Base-by-base conservation (phyloP, 805 yeast species). In the Candida coleopterorum region DNA sequence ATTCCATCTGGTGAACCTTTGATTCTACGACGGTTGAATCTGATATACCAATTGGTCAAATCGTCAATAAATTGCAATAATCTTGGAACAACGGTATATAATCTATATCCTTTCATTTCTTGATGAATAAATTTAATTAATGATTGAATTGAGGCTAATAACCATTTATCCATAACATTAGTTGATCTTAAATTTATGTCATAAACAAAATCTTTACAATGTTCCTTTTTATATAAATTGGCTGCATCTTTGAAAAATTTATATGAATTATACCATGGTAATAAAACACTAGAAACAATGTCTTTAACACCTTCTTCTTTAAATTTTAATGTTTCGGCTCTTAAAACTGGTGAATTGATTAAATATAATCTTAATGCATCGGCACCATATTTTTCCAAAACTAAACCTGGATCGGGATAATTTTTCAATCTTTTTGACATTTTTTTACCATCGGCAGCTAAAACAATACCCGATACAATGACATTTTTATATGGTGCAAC, bases 271-370 rank as follows among this genome's bases (percentile, higher is more conserved):
- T 90, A 93, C 98, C 97, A 94, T 52, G 99, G 99, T 54, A 93
- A 73, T 55, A 90, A 69, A 29, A 93, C 98, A 65, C 89, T 86
- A 23, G 97, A 83, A 28, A 93, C 94, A 56, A 93, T 95, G 65
- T 93, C 99, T 56, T 88, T 87, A 28, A 93, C 98, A 69, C 99
- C 99, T 59, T 90, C 97, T 68, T 93, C 99, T 65, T 88, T 89
- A 74, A 93, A 93, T 58, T 88, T 85, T 74, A 93, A 75, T 35
- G 96, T 80, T 69, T 93, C 99, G 31, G 97, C 98, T 53, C 93
- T 84, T 58, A 93, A 74, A 6, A 94, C 97, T 12, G 98, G 98
- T 3, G 98, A 93, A 67, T 90, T 93, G 67, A 93, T 93, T 68
- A 93, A 76, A 60, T 93, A 93, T 55, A 93, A 72, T 66, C 99